Conservation (phyloP, 2,329 filamentous ascomycete genomes). For the Dothideomycetes sp. region DNA sequence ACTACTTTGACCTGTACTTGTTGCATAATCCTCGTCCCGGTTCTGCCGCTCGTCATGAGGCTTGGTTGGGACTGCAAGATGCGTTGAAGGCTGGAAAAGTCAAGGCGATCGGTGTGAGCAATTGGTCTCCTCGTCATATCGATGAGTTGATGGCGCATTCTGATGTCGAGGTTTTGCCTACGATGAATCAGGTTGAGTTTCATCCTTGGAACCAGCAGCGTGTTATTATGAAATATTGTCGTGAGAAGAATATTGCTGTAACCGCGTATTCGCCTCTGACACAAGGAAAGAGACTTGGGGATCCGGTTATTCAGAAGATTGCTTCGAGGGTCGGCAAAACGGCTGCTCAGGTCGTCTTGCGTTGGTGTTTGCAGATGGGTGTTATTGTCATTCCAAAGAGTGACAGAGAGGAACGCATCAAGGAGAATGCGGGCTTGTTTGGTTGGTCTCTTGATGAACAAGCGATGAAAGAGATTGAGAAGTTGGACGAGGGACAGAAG, state of each 20-base stretch:
- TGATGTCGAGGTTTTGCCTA: conserved; percentile 49
- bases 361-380: conserved; percentile 71
- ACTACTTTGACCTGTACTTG: conserved; percentile 58
- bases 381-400: conserved; percentile 42
- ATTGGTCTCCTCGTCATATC: conserved; percentile 56
- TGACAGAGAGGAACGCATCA: conserved; percentile 28
- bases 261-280: conserved; percentile 54
- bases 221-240: conserved; percentile 44
- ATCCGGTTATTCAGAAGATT: conserved; percentile 52
- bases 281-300: conserved; percentile 57
- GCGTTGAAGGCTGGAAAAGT: conserved; percentile 48
- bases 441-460: conserved; percentile 27
- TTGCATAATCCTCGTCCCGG: conserved; percentile 54
- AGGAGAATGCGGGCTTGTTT: conserved; percentile 29
- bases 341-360: conserved; percentile 63
- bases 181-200: conserved; percentile 61
- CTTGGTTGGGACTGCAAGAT: conserved; percentile 56
- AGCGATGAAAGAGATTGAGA: conserved; percentile 28
- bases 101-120: conserved; percentile 59
- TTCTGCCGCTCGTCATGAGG: conserved; percentile 42
- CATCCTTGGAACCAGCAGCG: conserved; percentile 61
- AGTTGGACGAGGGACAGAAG: conserved; percentile 23
- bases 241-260: conserved; percentile 46
- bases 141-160: conserved; percentile 56
- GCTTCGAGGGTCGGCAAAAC: conserved; percentile 61